Percentiles rank a stretch among this genome's conserved stretches.
Conservation (phyloP, 2,329 filamentous ascomycete species). For the Sodiomyces alkalinus region DNA sequence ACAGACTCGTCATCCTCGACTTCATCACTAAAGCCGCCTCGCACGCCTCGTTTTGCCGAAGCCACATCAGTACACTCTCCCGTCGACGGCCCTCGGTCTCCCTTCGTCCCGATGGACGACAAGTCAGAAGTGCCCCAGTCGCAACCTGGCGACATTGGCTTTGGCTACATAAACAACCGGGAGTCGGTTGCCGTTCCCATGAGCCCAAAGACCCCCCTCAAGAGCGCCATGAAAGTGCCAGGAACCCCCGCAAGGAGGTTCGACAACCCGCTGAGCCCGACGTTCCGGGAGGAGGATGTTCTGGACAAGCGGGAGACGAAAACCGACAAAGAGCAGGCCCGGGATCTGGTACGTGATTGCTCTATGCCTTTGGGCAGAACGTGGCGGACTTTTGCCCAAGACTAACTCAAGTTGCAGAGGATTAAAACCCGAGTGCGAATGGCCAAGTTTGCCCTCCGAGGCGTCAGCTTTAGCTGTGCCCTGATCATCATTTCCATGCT, state of each 20-base stretch:
- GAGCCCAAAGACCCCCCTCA: conserved; percentile 65
- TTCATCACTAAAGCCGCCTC: conserved; percentile 48
- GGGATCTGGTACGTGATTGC: conserved; percentile 58
- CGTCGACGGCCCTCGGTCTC: conserved; percentile 40
- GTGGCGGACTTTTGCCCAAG: not conserved
- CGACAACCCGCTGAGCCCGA: conserved; percentile 73
- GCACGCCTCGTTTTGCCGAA: conserved; percentile 68
- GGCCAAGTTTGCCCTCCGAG: conserved; percentile 88
- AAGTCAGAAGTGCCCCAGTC: conserved; percentile 42
- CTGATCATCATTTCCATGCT: conserved; percentile 89
- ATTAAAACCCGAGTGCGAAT: conserved; percentile 81
- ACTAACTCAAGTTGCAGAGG: conserved; percentile 45
- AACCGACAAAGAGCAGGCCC: conserved; percentile 76
- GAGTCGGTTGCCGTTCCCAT: conserved; percentile 45
- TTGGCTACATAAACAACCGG: conserved; percentile 66
- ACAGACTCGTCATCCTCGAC: conserved; percentile 35
- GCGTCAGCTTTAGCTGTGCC: conserved; percentile 93
- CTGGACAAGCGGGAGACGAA: conserved; percentile 70
- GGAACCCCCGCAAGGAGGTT: conserved; percentile 62
- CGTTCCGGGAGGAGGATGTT: conserved; percentile 74
- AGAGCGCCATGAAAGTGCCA: conserved; percentile 79
- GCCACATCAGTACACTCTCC: conserved; percentile 68
- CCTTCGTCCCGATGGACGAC: conserved; percentile 42
- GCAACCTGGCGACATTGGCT: conserved; percentile 76
- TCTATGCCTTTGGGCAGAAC: not conserved